Evolutionary conservation across 495 filamentous ascomycete species (phyloP).

Genomic region (Saxispiralis lemnorum): DNA sequence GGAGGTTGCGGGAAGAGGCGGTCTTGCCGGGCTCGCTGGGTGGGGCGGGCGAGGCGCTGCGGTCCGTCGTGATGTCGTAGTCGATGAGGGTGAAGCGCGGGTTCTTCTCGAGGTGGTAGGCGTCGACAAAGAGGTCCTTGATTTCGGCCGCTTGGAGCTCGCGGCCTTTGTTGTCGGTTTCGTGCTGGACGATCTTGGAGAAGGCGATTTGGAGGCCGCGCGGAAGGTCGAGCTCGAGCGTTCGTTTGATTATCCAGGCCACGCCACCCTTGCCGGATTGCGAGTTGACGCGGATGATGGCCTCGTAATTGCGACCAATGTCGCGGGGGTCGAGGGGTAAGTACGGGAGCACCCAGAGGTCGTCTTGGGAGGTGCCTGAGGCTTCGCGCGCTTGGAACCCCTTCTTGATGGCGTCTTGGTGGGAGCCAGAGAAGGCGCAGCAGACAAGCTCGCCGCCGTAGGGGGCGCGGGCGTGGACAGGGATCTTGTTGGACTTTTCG

Average conservation of each 20-base stretch:
- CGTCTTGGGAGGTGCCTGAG: constrained; percentile 38
- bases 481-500: constrained; percentile 86
- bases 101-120: constrained; percentile 66
- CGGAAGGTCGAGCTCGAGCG: constrained; percentile 79
- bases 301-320: constrained; percentile 91
- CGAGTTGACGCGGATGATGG: constrained; percentile 92
- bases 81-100: constrained; percentile 77
- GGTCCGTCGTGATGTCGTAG: constrained; percentile 78
- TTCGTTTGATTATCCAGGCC: constrained; percentile 82
- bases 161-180: constrained; percentile 54
- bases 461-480: constrained; percentile 71
- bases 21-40: constrained; percentile 42
- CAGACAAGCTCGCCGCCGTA: constrained; percentile 83
- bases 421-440: constrained; percentile 76
- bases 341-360: constrained; percentile 62
- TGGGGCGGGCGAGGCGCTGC: constrained; percentile 58
- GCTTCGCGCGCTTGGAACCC: constrained; percentile 62
- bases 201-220: constrained; percentile 88
- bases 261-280: constrained; percentile 91
- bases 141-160: constrained; percentile 77
- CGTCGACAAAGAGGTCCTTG: constrained; percentile 62
- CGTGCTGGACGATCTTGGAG: constrained; percentile 64
- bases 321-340: constrained; percentile 85
- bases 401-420: constrained; percentile 97
- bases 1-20: constrained; percentile 56